Evolutionary conservation across 2,329 filamentous ascomycete species (phyloP).

Genomic region (Pseudocercospora crystallina): DNA sequence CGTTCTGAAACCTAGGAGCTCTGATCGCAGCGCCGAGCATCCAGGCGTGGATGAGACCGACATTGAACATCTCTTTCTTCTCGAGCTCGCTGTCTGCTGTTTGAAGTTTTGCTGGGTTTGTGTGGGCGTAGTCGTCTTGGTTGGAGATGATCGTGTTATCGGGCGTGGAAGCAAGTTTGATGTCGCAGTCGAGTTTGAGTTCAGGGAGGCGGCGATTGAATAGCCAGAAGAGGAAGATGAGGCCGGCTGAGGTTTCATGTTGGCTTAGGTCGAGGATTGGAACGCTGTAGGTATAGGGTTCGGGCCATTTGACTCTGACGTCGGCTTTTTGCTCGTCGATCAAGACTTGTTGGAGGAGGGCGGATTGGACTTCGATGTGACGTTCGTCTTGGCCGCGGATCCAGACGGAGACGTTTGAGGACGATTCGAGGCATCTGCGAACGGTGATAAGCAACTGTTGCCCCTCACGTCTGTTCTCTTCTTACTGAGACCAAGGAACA

Average conservation of each 20-base stretch:
- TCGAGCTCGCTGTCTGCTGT: background rate
- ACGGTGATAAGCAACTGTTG: no score
- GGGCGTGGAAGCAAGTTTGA: background rate
- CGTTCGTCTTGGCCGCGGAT: constrained; percentile 5
- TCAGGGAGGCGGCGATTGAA: constrained; percentile 4
- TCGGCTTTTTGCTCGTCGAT: background rate
- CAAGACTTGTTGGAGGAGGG: constrained; percentile 1
- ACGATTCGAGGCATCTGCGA: no score
- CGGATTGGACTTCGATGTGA: constrained; percentile 3
- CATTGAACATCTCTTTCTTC: background rate
- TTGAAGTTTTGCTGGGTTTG: background rate
- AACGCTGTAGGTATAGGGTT: background rate
- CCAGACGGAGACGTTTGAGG: background rate
- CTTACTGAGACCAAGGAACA: no score
- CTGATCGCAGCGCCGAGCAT: background rate
- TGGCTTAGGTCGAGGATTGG: constrained; percentile 7
- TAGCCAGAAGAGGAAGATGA: constrained; percentile 11
- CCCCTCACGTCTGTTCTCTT: no score
- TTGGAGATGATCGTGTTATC: no score
- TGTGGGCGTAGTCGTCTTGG: background rate
- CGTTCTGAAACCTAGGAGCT: constrained; percentile 2
- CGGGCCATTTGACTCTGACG: background rate
- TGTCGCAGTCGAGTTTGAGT: background rate
- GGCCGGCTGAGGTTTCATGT: background rate
- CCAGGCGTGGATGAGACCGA: constrained; percentile 3